Evolutionary conservation across 2,329 filamentous ascomycete genomes (phyloP), one percentile per base, ranked within the genome.

Genomic region (Verticillium nonalfalfae): DNA sequence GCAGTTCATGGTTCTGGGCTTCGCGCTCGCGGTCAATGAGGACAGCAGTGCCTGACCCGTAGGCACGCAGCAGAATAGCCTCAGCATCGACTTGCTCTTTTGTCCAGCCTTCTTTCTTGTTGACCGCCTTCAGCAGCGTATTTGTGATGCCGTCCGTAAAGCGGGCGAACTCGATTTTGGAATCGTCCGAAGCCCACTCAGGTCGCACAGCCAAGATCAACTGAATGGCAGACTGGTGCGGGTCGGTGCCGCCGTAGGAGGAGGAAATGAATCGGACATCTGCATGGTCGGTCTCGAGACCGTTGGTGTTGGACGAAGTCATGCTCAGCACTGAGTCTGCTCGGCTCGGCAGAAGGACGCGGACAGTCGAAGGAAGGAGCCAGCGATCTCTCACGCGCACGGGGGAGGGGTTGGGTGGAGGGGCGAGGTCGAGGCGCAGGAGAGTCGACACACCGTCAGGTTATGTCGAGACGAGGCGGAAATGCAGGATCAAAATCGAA

Each of bases 91-190:
- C 83, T 69, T 93, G 84, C 59, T 93, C 86, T 68, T 90, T 85
- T 58, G 90, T 88, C 66, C 89, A 80, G 58, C 90, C 91, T 1
- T 79, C 74, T 33, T 81, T 81, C 67, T 81, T 84, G 73, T 91
- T 91, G 71, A 90, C 77, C n/a, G 88, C 87, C 74, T 93, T 93
- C 65, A 93, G 81, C 57, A 94, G 80, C 58, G 93, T 98, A 77
- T 99, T 99, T 67, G 95, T 99, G 78, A 98, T 99, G 72, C 95
- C 95, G 71, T 99, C 95, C 45, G 93, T 99, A 79, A 98, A 99
- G 66, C 90, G 89, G 67, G 92, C 83, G 72, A 98, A 91, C 70
- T 95, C 88, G 69, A 99, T 83, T 54, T 88, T 85, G 61, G 90
- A 90, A 66, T 88, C 86, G 39, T 84, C 79, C 57, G 84, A 82